Percentiles rank a stretch among this genome's conserved stretches.
phyloP scores from a whole-genome alignment of 148 eudicot genomes.

The Fagopyrum tataricum region DNA sequence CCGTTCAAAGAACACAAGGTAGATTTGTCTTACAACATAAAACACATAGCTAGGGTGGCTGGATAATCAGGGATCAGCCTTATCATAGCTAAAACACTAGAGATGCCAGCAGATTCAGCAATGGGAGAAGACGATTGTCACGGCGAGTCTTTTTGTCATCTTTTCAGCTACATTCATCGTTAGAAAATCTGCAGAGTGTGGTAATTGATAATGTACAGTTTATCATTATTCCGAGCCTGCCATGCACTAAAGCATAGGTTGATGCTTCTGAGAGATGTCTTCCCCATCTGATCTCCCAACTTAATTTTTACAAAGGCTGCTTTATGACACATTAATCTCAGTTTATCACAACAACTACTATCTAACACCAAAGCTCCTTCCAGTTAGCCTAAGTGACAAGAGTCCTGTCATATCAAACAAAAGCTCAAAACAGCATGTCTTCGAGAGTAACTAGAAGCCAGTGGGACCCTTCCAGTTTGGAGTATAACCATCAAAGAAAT shows the following conservation, averaged over 20 bases:
- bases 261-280: background rate
- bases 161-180: background rate
- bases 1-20: background rate
- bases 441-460: background rate
- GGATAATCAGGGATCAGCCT: background rate
- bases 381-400: conserved; percentile 11
- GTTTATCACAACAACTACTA: conserved; percentile 5
- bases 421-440: background rate
- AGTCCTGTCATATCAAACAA: background rate
- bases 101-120: background rate
- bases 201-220: background rate
- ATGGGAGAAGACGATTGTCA: background rate
- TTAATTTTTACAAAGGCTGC: background rate
- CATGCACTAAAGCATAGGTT: background rate
- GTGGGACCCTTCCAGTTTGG: conserved; percentile 13
- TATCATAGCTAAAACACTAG: background rate
- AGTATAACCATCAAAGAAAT: conserved; percentile 70
- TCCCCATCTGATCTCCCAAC: background rate
- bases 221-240: background rate
- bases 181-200: background rate
- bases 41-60: background rate
- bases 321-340: background rate
- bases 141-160: background rate
- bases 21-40: background rate
- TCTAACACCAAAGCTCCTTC: background rate